Percentiles rank a stretch among this genome's conserved stretches.
Conservation (phyloP, 495 filamentous ascomycete species). For the Hypoxylon intermedium region DNA sequence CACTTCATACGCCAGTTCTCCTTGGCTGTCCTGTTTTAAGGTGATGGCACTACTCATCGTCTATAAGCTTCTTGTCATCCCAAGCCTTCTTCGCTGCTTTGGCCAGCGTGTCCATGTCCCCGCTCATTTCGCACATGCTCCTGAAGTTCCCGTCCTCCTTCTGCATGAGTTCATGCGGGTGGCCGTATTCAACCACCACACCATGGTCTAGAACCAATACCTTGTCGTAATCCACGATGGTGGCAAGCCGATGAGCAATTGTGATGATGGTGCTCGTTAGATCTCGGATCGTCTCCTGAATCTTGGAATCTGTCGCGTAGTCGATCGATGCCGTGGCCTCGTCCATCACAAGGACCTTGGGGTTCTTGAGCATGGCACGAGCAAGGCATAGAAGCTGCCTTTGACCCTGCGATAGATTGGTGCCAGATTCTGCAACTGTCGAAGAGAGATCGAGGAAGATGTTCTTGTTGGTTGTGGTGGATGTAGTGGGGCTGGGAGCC, state of each 20-base stretch:
- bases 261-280: conserved; percentile 93
- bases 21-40: not conserved
- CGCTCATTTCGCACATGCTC: conserved; percentile 95
- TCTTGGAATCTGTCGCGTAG: conserved; percentile 93
- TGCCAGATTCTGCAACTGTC: conserved; percentile 87
- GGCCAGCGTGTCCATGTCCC: conserved; percentile 75
- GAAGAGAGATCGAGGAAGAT: conserved; percentile 88
- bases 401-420: conserved; percentile 96
- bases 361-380: conserved; percentile 88
- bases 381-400: conserved; percentile 95
- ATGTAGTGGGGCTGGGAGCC: conserved; percentile 31
- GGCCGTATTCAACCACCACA: conserved; percentile 82
- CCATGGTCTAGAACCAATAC: conserved; percentile 96
- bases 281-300: conserved; percentile 93
- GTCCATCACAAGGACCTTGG: conserved; percentile 96
- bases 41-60: conserved; percentile 41
- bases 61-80: conserved; percentile 52
- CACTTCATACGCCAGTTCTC: not conserved
- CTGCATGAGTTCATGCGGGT: conserved; percentile 79
- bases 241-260: conserved; percentile 96
- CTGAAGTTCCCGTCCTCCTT: conserved; percentile 75
- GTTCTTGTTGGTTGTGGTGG: conserved; percentile 79
- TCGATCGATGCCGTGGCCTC: conserved; percentile 98
- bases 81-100: conserved; percentile 76
- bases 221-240: conserved; percentile 97